Conservation (phyloP, 2,329 filamentous ascomycete species). For the Orbilia brochopaga region DNA sequence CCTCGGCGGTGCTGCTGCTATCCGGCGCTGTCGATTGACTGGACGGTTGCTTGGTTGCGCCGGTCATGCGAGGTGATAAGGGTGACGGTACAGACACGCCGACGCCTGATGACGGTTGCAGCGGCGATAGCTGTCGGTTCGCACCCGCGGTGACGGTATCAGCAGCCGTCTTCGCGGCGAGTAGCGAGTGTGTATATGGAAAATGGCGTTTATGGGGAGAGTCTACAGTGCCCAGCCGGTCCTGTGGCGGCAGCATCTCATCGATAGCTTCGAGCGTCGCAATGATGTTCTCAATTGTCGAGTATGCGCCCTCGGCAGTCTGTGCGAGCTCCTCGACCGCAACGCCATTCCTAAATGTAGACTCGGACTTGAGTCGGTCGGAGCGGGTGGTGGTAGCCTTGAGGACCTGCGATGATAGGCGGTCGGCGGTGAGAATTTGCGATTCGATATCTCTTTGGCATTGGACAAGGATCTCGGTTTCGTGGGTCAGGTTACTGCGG, state of each 20-base stretch:
- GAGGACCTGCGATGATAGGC: slow-evolving; percentile 52
- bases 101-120: slow-evolving; percentile 5
- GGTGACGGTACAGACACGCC: slow-evolving; percentile 23
- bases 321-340: slow-evolving; percentile 53
- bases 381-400: slow-evolving; percentile 54
- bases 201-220: slow-evolving; percentile 54
- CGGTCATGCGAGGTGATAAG: slow-evolving; percentile 31
- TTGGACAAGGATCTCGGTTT: slow-evolving; percentile 52
- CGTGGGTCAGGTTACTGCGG: slow-evolving; percentile 52
- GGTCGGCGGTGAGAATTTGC: slow-evolving; percentile 52
- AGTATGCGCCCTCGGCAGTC: slow-evolving; percentile 53
- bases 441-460: slow-evolving; percentile 53
- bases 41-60: slow-evolving; percentile 31
- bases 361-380: slow-evolving; percentile 53
- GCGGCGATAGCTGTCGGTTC: neutral
- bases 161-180: slow-evolving; percentile 51
- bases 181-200: slow-evolving; percentile 53
- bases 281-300: slow-evolving; percentile 54
- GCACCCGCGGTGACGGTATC: neutral
- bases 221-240: slow-evolving; percentile 47
- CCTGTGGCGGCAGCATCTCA: slow-evolving; percentile 54
- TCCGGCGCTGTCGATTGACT: slow-evolving; percentile 28
- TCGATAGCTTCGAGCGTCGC: slow-evolving; percentile 55
- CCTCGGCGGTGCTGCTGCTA: slow-evolving; percentile 9
- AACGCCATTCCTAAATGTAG: slow-evolving; percentile 52